phyloP scores from a whole-genome alignment of 2,329 filamentous ascomycete species.

The Colletotrichum karsti region DNA sequence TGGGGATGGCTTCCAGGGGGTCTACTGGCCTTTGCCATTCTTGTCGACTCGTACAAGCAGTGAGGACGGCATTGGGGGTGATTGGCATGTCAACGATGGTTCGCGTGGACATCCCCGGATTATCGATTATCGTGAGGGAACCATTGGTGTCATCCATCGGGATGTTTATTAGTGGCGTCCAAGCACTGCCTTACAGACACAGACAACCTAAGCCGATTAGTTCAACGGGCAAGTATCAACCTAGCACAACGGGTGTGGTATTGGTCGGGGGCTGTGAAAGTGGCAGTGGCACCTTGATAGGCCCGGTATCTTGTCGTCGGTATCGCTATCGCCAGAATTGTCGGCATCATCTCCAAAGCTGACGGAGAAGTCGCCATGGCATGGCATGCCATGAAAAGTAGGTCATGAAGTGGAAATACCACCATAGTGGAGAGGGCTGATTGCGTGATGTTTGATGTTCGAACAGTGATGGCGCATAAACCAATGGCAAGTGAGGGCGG shows the following conservation, averaged over 20 bases:
- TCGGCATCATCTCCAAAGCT: too few relatives aligned
- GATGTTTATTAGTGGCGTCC: too few relatives aligned
- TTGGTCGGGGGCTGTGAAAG: neutral
- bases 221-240: too few relatives aligned
- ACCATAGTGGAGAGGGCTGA: neutral
- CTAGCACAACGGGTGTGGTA: neutral
- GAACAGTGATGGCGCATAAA: neutral
- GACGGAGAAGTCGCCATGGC: neutral
- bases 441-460: neutral
- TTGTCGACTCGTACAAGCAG: neutral
- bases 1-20: neutral
- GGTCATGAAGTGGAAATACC: neutral
- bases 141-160: neutral
- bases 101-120: conserved; percentile 15
- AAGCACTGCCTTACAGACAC: too few relatives aligned
- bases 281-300: neutral
- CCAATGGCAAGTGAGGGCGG: neutral
- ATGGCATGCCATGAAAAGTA: too few relatives aligned
- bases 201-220: too few relatives aligned
- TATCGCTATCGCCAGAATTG: too few relatives aligned
- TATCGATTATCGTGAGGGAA: neutral
- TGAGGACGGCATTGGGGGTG: neutral
- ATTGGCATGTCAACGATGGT: neutral
- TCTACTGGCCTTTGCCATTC: neutral
- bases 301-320: neutral